Evolutionary conservation across 2,329 filamentous ascomycete genomes (phyloP), one percentile per base, ranked within the genome.

Genomic region (Claviceps capensis): DNA sequence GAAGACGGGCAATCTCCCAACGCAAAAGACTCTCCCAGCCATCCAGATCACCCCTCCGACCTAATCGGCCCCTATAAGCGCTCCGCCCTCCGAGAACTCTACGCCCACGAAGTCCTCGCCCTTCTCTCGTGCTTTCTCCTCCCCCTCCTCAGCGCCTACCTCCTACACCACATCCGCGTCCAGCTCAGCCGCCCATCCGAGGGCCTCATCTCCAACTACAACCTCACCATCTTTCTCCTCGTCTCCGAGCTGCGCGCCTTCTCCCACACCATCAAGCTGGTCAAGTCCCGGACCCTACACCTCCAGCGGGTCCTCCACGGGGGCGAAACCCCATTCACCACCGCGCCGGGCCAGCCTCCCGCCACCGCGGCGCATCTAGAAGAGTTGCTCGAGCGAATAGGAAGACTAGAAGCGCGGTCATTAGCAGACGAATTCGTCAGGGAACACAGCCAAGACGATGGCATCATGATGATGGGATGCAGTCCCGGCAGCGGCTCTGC

Each of bases 181-280:
- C 88, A 91, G 60, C 78, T 97, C 17, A 90, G 86, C 23, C 77
- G 86, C 2, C 87, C 86, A 0, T 89, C 88, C 0, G 89, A 94
- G 64, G 87, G 87, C 1, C 73, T 97, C 11, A 84, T 97, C 6
- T 95, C 88, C 4, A 87, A 95, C 66, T 94, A 91, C 69, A 96
- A 96, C 65, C 74, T 97, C 51, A 89, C 85, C 13, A 87, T 97
- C 50, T 97, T 96, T 66, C 73, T 95, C 2, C 76, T 95, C 17
- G 87, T 86, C 1, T 86, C 91, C 3, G 91, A 97, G 67, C 73
- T 96, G 30, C 83, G 87, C 3, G 91, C 91, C 0, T 71, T 89
- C 48, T 81, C 86, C 1, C 90, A 96, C 62, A 70, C 94, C 26
- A 79, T 95, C 55, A 87, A 83, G 62, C 78, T 96, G 60, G 76